Conservation (phyloP, 2,329 filamentous ascomycete species). For the Corniculantispora saksenae region DNA sequence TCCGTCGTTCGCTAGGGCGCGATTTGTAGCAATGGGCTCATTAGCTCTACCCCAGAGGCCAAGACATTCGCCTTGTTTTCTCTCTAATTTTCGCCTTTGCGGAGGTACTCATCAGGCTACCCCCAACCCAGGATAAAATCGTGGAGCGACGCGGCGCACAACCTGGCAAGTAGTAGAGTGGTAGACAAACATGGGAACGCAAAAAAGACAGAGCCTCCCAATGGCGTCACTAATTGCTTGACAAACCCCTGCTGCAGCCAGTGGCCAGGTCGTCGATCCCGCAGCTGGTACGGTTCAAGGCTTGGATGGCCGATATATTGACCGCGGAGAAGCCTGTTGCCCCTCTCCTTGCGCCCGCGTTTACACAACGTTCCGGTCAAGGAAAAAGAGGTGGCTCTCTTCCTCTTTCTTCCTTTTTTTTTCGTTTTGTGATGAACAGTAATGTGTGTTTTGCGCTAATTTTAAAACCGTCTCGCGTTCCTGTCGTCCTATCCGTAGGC, state of each 20-base stretch:
- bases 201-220: neutral
- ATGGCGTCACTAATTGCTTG: slow-evolving; percentile 2
- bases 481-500: neutral
- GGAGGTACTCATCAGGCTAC: slow-evolving; percentile 1
- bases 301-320: neutral
- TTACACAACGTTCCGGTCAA: neutral
- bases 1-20: neutral
- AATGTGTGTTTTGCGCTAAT: neutral
- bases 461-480: neutral
- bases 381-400: too few relatives aligned
- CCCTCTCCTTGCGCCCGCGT: neutral
- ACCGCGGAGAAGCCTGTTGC: neutral
- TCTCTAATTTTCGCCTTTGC: neutral
- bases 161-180: neutral
- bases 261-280: neutral
- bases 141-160: slow-evolving; percentile 8
- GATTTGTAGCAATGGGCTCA: neutral
- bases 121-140: slow-evolving; percentile 5
- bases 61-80: neutral
- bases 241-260: neutral
- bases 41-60: neutral
- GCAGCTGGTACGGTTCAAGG: neutral
- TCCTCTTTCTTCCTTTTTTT: neutral
- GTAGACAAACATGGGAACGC: neutral
- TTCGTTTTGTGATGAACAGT: neutral